Base-by-base conservation (phyloP, 2,329 filamentous ascomycete genomes). In the Colletotrichum melonis region DNA sequence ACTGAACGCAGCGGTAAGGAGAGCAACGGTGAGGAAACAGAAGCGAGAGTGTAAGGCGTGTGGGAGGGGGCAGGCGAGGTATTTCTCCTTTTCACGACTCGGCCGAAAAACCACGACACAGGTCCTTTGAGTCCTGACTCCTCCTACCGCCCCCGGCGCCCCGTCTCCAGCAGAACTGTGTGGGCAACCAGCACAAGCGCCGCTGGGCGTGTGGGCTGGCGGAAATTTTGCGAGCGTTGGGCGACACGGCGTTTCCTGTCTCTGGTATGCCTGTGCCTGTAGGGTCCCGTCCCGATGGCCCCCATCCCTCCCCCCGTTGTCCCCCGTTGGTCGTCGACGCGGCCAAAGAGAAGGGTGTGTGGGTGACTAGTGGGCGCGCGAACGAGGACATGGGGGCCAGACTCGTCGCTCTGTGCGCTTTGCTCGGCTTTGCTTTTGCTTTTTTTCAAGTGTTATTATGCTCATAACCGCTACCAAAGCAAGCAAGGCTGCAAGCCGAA, bases 71-170 rank as follows among this genome's bases (percentile, higher is more conserved):
- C 38, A 49, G 72, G 63, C 71, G 69, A 67, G 72, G 72, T 68
- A 74, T 74, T 73, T 68, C 72, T 74, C 69, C 54, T 74, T 74
- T 72, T 67, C 42, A 46, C 30, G 35, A 64, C n/a, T 55, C 57
- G 52, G 49, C 69, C 68, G 63, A 58, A 56, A n/a, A 35, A 59
- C 58, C 38, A 57, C 59, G 30, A 63, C 28, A 42, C 38, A 42
- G 38, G 38, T 32, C 49, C 38, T 42, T 19, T 35, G 32, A 42
- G 16, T 42, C 38, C 38, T 42, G 35, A 26, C 42, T 19, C 28
- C 42, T 52, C 16, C 42, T 42, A 63, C 24, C 26, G 28, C 52
- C 24, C 24, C 52, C 52, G 9, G n/a, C n/a, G n/a, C 52, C 52
- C 24, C 52, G 52, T 26, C 52, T 54, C 12, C n/a, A 22, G 52